Evolutionary conservation across 2,329 filamentous ascomycete species (phyloP).

Genomic region (Fusarium metavorans): DNA sequence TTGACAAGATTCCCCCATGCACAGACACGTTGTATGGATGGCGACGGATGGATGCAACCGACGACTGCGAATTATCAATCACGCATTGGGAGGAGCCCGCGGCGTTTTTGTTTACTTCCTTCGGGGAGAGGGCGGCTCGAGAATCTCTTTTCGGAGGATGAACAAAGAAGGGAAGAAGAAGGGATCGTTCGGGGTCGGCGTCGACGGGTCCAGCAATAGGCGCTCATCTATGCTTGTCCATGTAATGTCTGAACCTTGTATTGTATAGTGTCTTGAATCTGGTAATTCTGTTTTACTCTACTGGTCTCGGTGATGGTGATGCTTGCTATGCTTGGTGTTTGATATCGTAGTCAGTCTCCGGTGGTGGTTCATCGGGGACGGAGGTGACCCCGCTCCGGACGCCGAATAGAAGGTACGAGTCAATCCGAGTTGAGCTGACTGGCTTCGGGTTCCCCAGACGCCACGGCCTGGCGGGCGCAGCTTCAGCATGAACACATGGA

Average conservation of each 20-base stretch:
- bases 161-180: constrained; percentile 8
- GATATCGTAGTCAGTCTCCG: neutral
- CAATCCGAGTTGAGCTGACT: neutral
- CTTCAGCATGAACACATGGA: neutral
- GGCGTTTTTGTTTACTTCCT: constrained; percentile 29
- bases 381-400: constrained; percentile 7
- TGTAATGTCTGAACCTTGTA: constrained; percentile 44
- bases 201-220: constrained; percentile 22
- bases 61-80: constrained; percentile 27
- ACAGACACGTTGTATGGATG: constrained; percentile 22
- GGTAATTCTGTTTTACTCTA: constrained; percentile 13
- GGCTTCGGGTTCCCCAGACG: constrained; percentile 13
- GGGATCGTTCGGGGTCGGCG: constrained; percentile 20
- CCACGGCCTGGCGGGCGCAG: constrained; percentile 6
- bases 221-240: constrained; percentile 34
- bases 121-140: constrained; percentile 29
- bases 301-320: neutral
- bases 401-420: neutral
- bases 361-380: constrained; percentile 5
- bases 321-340: neutral
- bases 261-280: constrained; percentile 37
- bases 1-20: constrained; percentile 5
- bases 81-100: constrained; percentile 30
- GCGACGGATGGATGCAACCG: constrained; percentile 27
- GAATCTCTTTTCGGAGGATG: constrained; percentile 29